phyloP scores from a whole-genome alignment of 139 green algal species.

The Picochlorum sp. region DNA sequence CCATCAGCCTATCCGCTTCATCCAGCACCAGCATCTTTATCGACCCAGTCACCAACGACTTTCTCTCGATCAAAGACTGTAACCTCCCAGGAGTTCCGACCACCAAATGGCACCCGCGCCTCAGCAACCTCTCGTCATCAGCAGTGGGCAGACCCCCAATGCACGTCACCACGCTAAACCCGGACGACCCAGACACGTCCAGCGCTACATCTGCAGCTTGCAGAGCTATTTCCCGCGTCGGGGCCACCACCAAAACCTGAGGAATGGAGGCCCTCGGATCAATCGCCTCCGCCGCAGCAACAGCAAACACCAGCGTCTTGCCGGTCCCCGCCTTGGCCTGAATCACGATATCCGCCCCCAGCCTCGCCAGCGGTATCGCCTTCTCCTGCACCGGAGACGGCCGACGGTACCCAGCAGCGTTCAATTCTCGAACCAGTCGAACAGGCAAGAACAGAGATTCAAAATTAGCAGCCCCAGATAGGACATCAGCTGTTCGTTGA shows the following conservation, averaged over 20 bases:
- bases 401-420: slow-evolving; percentile 35
- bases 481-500: slow-evolving; percentile 27
- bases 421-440: slow-evolving; percentile 32
- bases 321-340: slow-evolving; percentile 79
- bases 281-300: slow-evolving; percentile 35
- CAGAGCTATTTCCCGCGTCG: slow-evolving; percentile 72
- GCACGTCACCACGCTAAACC: slow-evolving; percentile 28
- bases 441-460: slow-evolving; percentile 42
- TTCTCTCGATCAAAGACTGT: slow-evolving; percentile 35
- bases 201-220: slow-evolving; percentile 46
- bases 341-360: slow-evolving; percentile 68
- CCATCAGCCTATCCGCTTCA: slow-evolving; percentile 68
- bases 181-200: slow-evolving; percentile 13
- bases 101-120: slow-evolving; percentile 50
- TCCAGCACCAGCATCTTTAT: slow-evolving; percentile 61
- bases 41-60: slow-evolving; percentile 10
- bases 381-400: slow-evolving; percentile 64
- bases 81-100: slow-evolving; percentile 70
- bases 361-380: slow-evolving; percentile 55
- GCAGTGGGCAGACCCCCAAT: slow-evolving; percentile 50
- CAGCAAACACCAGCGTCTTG: slow-evolving; percentile 71
- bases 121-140: slow-evolving; percentile 48
- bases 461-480: slow-evolving; percentile 32
- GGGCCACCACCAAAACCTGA: slow-evolving; percentile 67
- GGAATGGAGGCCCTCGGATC: slow-evolving; percentile 8